A percentile compares a stretch with the other conserved stretches of the same genome.
These are phyloP conservation scores for Isoetes taiwanensis DNA, from an alignment of 75 land plant species.

Conservation along the genomic window DNA sequence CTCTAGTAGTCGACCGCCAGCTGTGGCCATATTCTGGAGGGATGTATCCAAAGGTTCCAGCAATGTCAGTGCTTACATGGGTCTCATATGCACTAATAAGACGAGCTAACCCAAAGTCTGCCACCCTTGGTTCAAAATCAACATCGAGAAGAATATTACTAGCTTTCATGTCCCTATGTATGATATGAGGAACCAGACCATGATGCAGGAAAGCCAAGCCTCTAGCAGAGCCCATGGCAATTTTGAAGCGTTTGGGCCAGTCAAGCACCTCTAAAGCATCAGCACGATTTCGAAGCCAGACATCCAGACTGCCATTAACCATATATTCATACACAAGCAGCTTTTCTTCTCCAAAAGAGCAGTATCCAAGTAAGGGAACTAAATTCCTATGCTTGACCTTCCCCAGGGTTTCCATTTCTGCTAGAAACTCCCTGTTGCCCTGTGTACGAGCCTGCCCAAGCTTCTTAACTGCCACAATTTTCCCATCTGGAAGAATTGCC, in stretches of 20 bases:
- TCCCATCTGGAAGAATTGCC: slow-evolving; percentile 31
- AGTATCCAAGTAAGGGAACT: slow-evolving; percentile 51
- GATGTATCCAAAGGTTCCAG: slow-evolving; percentile 33
- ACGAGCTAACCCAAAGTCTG: slow-evolving; percentile 63
- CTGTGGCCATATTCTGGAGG: slow-evolving; percentile 36
- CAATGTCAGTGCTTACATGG: slow-evolving; percentile 60
- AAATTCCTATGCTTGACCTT: slow-evolving; percentile 58
- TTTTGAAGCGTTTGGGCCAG: slow-evolving; percentile 40
- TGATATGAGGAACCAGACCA: slow-evolving; percentile 47
- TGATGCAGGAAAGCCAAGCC: slow-evolving; percentile 63
- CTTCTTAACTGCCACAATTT: slow-evolving; percentile 41
- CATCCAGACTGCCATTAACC: slow-evolving; percentile 51
- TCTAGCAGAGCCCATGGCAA: slow-evolving; percentile 38
- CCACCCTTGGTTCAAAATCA: slow-evolving; percentile 44
- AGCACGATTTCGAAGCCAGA: slow-evolving; percentile 40
- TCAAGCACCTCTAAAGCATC: slow-evolving; percentile 40
- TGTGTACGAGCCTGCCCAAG: slow-evolving; percentile 23
- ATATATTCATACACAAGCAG: slow-evolving; percentile 53
- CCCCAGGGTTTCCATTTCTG: slow-evolving; percentile 66
- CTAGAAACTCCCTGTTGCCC: slow-evolving; percentile 48
- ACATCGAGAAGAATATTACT: slow-evolving; percentile 55
- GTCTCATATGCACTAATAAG: slow-evolving; percentile 58
- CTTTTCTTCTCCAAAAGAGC: slow-evolving; percentile 43
- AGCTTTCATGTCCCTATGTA: slow-evolving; percentile 63
- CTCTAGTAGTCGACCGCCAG: slow-evolving; percentile 40